Percentiles rank a stretch among this genome's conserved stretches.
Evolutionary conservation across 23 red algal genomes (phyloP).

Genomic region (Gracilaria vermiculophylla): DNA sequence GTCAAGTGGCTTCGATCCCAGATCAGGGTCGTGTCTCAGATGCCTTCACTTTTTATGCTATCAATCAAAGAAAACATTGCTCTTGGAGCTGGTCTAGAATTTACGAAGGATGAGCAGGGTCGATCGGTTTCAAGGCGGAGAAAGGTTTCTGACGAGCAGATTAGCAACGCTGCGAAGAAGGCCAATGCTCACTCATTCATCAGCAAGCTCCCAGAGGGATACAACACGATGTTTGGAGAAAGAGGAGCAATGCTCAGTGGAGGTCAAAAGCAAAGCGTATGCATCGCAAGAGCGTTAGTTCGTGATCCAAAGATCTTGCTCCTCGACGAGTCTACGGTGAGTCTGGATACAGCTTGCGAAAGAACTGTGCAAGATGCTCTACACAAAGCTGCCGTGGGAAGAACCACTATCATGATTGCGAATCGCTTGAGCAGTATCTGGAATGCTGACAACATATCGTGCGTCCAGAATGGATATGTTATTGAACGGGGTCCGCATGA

Average conservation of each 20-base stretch:
- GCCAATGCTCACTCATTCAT: conserved; percentile 92
- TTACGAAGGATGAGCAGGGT: conserved; percentile 5
- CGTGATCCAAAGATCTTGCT: conserved; percentile 81
- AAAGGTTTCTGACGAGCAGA: conserved; percentile 66
- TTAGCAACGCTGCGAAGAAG: conserved; percentile 70
- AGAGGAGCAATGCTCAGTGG: conserved; percentile 83
- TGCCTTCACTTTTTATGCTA: conserved; percentile 80
- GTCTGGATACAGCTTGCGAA: conserved; percentile 83
- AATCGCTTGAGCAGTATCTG: no score
- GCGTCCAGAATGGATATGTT: no score
- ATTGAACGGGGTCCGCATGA: no score
- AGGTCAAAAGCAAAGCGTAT: conserved; percentile 95
- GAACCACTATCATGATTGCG: no score
- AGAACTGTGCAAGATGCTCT: conserved; percentile 85
- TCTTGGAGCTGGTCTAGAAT: conserved; percentile 58
- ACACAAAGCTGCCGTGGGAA: conserved; percentile 34
- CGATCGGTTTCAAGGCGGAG: no score
- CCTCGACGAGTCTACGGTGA: conserved; percentile 87
- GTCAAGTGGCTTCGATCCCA: conserved; percentile 68
- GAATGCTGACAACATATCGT: no score
- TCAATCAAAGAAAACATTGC: conserved; percentile 82
- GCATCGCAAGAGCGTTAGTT: conserved; percentile 92
- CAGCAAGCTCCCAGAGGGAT: conserved; percentile 74
- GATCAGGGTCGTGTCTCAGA: conserved; percentile 91
- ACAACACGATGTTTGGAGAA: conserved; percentile 88